phyloP scores from a whole-genome alignment of 116 monocot genomes.

The Zostera marina region DNA sequence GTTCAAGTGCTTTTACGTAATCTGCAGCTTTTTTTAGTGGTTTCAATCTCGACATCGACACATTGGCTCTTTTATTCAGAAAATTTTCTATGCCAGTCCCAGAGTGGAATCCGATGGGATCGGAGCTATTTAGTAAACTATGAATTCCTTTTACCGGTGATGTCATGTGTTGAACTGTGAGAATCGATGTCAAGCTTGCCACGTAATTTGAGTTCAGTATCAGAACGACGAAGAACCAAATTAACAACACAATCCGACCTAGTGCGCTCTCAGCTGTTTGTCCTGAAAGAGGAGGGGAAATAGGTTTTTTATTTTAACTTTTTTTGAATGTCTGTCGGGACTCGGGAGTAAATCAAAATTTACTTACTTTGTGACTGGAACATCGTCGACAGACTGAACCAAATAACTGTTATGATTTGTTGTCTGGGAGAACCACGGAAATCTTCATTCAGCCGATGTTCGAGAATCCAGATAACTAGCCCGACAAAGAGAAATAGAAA shows the following conservation, averaged over 20 bases:
- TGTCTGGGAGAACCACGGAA: neutral
- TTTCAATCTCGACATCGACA: conserved; percentile 35
- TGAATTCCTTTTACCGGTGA: conserved; percentile 34
- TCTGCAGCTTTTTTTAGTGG: conserved; percentile 14
- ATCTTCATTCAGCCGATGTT: conserved; percentile 1
- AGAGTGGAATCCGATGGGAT: conserved; percentile 35
- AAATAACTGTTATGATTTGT: neutral
- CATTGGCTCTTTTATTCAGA: conserved; percentile 16
- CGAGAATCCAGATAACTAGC: neutral
- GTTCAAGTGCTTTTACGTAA: conserved; percentile 18
- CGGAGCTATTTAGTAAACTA: conserved; percentile 16
- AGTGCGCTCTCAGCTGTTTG: conserved; percentile 30
- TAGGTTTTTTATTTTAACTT: neutral
- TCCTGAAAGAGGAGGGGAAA: conserved; percentile 14
- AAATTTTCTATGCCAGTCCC: conserved; percentile 32
- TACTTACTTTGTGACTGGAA: conserved; percentile 30
- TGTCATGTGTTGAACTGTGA: conserved; percentile 37
- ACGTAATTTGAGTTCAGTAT: conserved; percentile 48
- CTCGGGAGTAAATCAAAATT: neutral
- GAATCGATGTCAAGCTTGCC: conserved; percentile 38
- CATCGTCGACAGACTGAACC: conserved; percentile 30
- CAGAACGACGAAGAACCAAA: conserved; percentile 46
- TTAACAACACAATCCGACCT: conserved; percentile 32
- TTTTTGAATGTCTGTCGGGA: neutral
- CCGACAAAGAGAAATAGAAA: neutral